Conservation (phyloP, 2,329 filamentous ascomycete genomes). For the Alternaria infectoria region DNA sequence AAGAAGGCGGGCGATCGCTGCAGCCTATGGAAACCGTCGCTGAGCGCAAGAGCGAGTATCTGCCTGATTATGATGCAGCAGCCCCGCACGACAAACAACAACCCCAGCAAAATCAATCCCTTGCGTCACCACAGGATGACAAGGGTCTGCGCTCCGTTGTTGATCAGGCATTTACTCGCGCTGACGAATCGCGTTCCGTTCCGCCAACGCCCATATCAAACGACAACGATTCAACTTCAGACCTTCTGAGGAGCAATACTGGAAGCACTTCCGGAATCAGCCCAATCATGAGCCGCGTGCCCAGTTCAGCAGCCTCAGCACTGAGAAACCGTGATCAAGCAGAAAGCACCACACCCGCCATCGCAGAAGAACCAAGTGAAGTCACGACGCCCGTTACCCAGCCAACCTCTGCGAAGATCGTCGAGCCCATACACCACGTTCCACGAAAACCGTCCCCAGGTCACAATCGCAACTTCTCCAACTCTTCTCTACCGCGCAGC, state of each 20-base stretch:
- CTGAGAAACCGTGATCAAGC: constrained; percentile 47
- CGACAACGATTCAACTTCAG: constrained; percentile 49
- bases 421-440: constrained; percentile 35
- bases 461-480: constrained; percentile 51
- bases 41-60: constrained; percentile 66
- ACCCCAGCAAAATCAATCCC: constrained; percentile 16
- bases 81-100: constrained; percentile 12
- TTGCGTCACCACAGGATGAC: constrained; percentile 28
- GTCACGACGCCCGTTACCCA: constrained; percentile 44
- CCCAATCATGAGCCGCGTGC: constrained; percentile 68
- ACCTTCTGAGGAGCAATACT: constrained; percentile 65
- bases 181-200: constrained; percentile 60
- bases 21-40: constrained; percentile 59
- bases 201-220: constrained; percentile 60
- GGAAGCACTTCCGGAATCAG: constrained; percentile 68
- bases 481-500: constrained; percentile 52
- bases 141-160: constrained; percentile 58
- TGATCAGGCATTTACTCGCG: constrained; percentile 68
- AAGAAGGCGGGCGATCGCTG: constrained; percentile 30
- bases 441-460: constrained; percentile 46
- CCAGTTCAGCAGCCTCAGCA: constrained; percentile 52
- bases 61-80: constrained; percentile 51
- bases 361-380: constrained; percentile 60
- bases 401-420: constrained; percentile 39
- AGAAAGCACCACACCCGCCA: constrained; percentile 58